Evolutionary conservation across 2,329 filamentous ascomycete genomes (phyloP).

Genomic region (Aspergillus calidoustus): DNA sequence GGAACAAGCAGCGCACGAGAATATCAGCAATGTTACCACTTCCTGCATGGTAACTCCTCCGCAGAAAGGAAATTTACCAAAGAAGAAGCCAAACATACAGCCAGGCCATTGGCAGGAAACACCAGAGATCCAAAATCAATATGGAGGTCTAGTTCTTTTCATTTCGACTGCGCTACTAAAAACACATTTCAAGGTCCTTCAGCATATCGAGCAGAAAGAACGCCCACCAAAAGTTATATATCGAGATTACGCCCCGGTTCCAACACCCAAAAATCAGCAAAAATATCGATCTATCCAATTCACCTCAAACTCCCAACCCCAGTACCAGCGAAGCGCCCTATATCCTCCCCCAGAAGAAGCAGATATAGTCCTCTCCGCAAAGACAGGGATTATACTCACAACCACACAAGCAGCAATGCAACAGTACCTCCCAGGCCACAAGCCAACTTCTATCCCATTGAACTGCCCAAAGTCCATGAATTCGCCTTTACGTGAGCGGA

Average conservation of each 20-base stretch:
- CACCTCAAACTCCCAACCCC: not conserved
- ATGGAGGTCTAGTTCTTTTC: conserved; percentile 33
- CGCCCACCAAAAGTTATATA: conserved; percentile 29
- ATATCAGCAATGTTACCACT: not conserved
- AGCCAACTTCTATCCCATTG: conserved; percentile 19
- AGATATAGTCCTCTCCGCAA: conserved; percentile 73
- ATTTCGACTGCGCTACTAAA: conserved; percentile 33
- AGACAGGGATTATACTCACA: conserved; percentile 70
- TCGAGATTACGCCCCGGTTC: conserved; percentile 27
- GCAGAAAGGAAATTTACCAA: not conserved
- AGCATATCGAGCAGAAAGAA: conserved; percentile 24
- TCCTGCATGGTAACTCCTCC: not conserved
- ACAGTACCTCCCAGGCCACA: conserved; percentile 67
- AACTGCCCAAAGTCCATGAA: conserved; percentile 27
- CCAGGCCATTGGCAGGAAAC: conserved; percentile 31
- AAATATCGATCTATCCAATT: not conserved
- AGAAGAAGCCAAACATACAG: not conserved
- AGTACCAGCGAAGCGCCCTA: not conserved
- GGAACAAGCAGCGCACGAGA: not conserved
- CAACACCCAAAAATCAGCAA: not conserved
- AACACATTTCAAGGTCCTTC: conserved; percentile 29
- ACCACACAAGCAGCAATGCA: conserved; percentile 75
- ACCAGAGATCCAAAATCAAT: not conserved
- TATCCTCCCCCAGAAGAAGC: conserved; percentile 41
- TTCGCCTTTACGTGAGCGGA: conserved; percentile 58